Conservation (phyloP, 2,329 filamentous ascomycete genomes). For the Bipolaris victoriae region DNA sequence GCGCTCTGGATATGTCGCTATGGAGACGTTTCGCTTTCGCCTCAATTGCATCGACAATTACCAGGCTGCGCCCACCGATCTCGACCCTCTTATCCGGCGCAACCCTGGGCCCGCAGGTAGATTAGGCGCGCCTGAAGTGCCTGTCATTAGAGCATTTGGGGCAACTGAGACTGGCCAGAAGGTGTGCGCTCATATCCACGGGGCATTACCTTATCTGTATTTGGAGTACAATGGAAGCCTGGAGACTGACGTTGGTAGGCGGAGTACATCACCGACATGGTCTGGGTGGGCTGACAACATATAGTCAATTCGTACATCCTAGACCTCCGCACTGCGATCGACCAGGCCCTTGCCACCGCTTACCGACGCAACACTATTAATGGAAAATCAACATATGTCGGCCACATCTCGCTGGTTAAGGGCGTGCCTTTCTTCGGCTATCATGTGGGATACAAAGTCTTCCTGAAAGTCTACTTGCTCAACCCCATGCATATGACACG, state of each 20-base stretch:
- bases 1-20: slow-evolving; percentile 40
- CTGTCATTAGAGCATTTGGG: slow-evolving; percentile 88
- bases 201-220: slow-evolving; percentile 95
- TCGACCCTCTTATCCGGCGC: slow-evolving; percentile 79
- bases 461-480: slow-evolving; percentile 92
- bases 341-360: slow-evolving; percentile 84
- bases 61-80: slow-evolving; percentile 75
- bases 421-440: slow-evolving; percentile 96
- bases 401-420: slow-evolving; percentile 89
- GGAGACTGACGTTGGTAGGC: slow-evolving; percentile 69
- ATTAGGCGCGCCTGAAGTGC: slow-evolving; percentile 73
- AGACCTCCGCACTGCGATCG: slow-evolving; percentile 82
- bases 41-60: slow-evolving; percentile 97
- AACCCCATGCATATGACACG: slow-evolving; percentile 88
- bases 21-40: slow-evolving; percentile 85
- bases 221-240: slow-evolving; percentile 80
- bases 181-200: slow-evolving; percentile 94
- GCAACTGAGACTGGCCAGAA: slow-evolving; percentile 94
- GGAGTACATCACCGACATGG: not conserved
- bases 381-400: slow-evolving; percentile 75
- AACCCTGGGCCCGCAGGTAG: slow-evolving; percentile 63
- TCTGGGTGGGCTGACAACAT: slow-evolving; percentile 19
- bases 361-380: slow-evolving; percentile 78
- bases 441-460: slow-evolving; percentile 87
- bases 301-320: slow-evolving; percentile 77